Conservation (phyloP, 768 basidiomycete genomes). For the Strobilomyces dryophilus region DNA sequence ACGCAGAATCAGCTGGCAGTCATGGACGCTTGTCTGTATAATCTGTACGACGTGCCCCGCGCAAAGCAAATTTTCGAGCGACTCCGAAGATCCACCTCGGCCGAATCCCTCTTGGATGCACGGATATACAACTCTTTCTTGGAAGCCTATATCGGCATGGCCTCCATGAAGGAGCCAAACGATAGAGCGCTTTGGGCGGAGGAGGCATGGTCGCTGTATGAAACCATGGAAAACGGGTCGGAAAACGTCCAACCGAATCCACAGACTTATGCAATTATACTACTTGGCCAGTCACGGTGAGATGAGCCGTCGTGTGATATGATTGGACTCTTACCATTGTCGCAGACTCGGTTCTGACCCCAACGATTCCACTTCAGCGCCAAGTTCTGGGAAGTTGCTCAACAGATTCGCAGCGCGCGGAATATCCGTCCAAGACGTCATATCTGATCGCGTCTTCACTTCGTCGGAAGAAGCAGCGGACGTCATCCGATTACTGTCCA, state of each 20-base stretch:
- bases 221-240: slow-evolving; percentile 45
- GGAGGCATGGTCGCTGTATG: slow-evolving; percentile 58
- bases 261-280: slow-evolving; percentile 66
- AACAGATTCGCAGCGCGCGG: slow-evolving; percentile 43
- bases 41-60: slow-evolving; percentile 70
- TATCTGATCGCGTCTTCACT: slow-evolving; percentile 54
- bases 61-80: slow-evolving; percentile 70
- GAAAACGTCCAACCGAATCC: slow-evolving; percentile 50
- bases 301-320: slow-evolving; percentile 10
- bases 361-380: slow-evolving; percentile 12
- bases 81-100: slow-evolving; percentile 43
- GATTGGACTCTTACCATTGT: slow-evolving; percentile 10
- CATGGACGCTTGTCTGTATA: slow-evolving; percentile 80
- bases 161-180: slow-evolving; percentile 40
- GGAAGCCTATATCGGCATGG: slow-evolving; percentile 60
- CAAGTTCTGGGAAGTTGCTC: slow-evolving; percentile 34
- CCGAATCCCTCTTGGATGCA: slow-evolving; percentile 43
- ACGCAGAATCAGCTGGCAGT: slow-evolving; percentile 70
- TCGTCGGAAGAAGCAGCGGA: slow-evolving; percentile 52
- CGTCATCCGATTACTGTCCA: slow-evolving; percentile 53
- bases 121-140: slow-evolving; percentile 64
- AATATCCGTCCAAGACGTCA: slow-evolving; percentile 46
- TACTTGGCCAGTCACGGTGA: slow-evolving; percentile 54
- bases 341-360: slow-evolving; percentile 38
- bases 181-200: slow-evolving; percentile 55